A percentile compares a stretch with the other conserved stretches of the same genome.
phyloP scores from a whole-genome alignment of 441 rosid genomes.

The Breynia disticha region DNA sequence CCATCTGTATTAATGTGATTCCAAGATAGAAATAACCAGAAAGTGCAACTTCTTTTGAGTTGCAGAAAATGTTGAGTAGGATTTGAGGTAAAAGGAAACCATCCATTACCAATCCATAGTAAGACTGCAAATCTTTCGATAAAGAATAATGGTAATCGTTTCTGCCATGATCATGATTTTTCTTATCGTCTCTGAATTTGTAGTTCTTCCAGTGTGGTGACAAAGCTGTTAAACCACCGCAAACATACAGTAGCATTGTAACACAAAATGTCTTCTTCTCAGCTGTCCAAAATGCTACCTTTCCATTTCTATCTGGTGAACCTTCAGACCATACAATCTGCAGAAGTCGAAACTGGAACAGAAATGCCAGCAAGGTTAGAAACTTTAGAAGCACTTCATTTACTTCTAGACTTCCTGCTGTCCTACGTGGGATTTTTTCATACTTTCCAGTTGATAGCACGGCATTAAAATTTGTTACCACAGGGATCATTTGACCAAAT shows the following conservation, averaged over 20 bases:
- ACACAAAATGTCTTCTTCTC: conserved; percentile 54
- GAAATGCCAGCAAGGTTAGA: conserved; percentile 66
- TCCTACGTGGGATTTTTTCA: conserved; percentile 27
- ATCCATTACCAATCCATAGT: conserved; percentile 71
- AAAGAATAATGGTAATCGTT: conserved; percentile 27
- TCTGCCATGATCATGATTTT: conserved; percentile 10
- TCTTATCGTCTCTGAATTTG: not conserved
- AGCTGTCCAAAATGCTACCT: conserved; percentile 35
- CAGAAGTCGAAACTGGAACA: conserved; percentile 71
- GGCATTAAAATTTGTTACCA: conserved; percentile 71
- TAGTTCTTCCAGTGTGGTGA: conserved; percentile 33
- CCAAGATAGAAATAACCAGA: conserved; percentile 53
- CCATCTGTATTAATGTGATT: conserved; percentile 46
- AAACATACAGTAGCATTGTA: conserved; percentile 49
- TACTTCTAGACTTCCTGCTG: conserved; percentile 61
- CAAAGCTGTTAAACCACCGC: conserved; percentile 48
- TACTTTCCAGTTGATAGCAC: conserved; percentile 34
- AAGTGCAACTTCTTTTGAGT: conserved; percentile 41
- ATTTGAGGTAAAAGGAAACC: conserved; percentile 84
- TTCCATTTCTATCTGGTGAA: conserved; percentile 26
- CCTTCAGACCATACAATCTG: conserved; percentile 57
- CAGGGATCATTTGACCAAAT: conserved; percentile 65
- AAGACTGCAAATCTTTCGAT: conserved; percentile 59
- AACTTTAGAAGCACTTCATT: conserved; percentile 68
- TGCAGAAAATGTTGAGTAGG: conserved; percentile 49